Evolutionary conservation across 768 basidiomycete species (phyloP).

Genomic region (Peribolospora baueri): DNA sequence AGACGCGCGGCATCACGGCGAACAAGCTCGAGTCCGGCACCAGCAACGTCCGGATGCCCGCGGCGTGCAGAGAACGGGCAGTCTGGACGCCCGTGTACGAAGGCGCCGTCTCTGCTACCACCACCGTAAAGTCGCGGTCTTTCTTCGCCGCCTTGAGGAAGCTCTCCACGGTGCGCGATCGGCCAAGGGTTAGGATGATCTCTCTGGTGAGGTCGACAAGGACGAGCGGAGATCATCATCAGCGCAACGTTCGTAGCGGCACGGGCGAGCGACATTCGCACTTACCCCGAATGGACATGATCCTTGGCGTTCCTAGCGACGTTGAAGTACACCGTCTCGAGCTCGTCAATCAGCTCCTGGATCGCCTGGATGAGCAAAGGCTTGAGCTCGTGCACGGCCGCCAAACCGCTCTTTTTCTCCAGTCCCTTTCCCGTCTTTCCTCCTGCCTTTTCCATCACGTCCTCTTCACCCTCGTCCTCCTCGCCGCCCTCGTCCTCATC

Average conservation of each 20-base stretch:
- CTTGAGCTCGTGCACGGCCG: constrained; percentile 28
- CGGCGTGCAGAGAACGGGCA: constrained; percentile 52
- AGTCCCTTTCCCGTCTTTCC: constrained; percentile 1
- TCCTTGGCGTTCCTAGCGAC: constrained; percentile 83
- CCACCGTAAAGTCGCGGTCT: constrained; percentile 77
- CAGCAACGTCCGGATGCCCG: constrained; percentile 79
- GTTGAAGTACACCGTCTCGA: constrained; percentile 86
- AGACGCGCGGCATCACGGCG: constrained; percentile 85
- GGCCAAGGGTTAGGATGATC: constrained; percentile 80
- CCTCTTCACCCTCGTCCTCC: constrained; percentile 11
- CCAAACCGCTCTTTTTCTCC: neutral
- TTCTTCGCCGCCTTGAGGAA: constrained; percentile 80
- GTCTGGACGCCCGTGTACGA: constrained; percentile 32
- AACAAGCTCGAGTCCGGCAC: constrained; percentile 91
- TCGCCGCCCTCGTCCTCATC: neutral
- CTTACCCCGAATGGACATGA: constrained; percentile 95
- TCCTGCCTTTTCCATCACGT: constrained; percentile 17
- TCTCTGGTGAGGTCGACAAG: constrained; percentile 31
- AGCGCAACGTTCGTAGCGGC: neutral
- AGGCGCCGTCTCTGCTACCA: constrained; percentile 85
- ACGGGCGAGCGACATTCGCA: constrained; percentile 1
- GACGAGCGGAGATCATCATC: neutral
- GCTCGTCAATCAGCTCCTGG: constrained; percentile 80
- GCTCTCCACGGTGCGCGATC: constrained; percentile 75
- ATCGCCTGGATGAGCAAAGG: constrained; percentile 93